phyloP scores from a whole-genome alignment of 129 eudicot genomes.

The Flaveria bidentis region DNA sequence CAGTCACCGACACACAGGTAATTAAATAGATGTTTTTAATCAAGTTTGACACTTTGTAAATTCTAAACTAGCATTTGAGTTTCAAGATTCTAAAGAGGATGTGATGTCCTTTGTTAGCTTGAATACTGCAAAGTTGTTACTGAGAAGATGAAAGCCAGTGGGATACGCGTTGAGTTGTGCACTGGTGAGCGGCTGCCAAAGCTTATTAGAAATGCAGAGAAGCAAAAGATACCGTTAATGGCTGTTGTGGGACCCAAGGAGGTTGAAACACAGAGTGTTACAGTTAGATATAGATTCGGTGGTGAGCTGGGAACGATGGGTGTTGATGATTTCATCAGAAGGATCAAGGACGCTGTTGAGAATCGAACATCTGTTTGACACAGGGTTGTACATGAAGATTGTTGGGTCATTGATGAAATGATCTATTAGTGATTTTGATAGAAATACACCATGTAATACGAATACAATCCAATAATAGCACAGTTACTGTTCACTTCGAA shows the following conservation, averaged over 20 bases:
- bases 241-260: slow-evolving; percentile 95
- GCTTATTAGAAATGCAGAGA: slow-evolving; percentile 83
- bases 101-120: slow-evolving; percentile 43
- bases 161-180: slow-evolving; percentile 84
- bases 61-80: slow-evolving; percentile 6
- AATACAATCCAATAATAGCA: slow-evolving; percentile 21
- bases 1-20: slow-evolving; percentile 92
- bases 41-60: background rate
- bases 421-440: slow-evolving; percentile 23
- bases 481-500: background rate
- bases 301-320: slow-evolving; percentile 86
- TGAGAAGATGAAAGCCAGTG: slow-evolving; percentile 58
- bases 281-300: slow-evolving; percentile 85
- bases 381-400: slow-evolving; percentile 14
- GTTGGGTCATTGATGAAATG: slow-evolving; percentile 3
- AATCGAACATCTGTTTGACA: slow-evolving; percentile 60
- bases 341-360: slow-evolving; percentile 54
- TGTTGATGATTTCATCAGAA: slow-evolving; percentile 60
- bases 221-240: slow-evolving; percentile 92
- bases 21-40: background rate
- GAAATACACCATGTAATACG: slow-evolving; percentile 22
- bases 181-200: slow-evolving; percentile 79
- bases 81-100: background rate
- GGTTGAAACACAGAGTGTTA: slow-evolving; percentile 70
- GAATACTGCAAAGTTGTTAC: slow-evolving; percentile 71